Conservation (phyloP, 1,139 yeast genomes). For the Insectozyma bohioensis region DNA sequence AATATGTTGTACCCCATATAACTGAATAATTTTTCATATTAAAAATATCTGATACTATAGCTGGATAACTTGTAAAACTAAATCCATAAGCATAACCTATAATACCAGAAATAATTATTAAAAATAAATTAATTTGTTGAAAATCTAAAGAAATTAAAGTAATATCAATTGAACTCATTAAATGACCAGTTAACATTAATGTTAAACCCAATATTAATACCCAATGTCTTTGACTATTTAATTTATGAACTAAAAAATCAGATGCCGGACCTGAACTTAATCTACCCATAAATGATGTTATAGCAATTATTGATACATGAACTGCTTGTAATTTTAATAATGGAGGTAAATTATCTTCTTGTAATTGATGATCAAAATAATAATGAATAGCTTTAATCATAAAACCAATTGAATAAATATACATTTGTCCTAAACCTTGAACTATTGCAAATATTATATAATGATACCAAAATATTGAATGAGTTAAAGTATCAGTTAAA, state of each 20-base stretch:
- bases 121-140: slow-evolving; percentile 33
- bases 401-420: slow-evolving; percentile 73
- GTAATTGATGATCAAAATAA: slow-evolving; percentile 25
- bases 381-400: slow-evolving; percentile 53
- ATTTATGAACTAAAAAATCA: slow-evolving; percentile 53
- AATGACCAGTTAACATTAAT: slow-evolving; percentile 40
- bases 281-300: slow-evolving; percentile 67
- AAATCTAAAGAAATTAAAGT: slow-evolving; percentile 24
- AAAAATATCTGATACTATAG: slow-evolving; percentile 74
- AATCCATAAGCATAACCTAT: slow-evolving; percentile 82
- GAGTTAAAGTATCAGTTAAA: slow-evolving; percentile 20
- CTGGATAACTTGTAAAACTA: slow-evolving; percentile 78
- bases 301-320: slow-evolving; percentile 71
- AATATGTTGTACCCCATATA: slow-evolving; percentile 75
- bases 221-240: slow-evolving; percentile 67
- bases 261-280: slow-evolving; percentile 67
- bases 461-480: slow-evolving; percentile 45
- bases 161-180: slow-evolving; percentile 36
- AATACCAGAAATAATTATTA: slow-evolving; percentile 50
- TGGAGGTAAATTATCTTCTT: slow-evolving; percentile 15
- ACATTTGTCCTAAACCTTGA: slow-evolving; percentile 78
- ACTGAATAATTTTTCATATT: slow-evolving; percentile 73
- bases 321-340: slow-evolving; percentile 55
- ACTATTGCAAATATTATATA: slow-evolving; percentile 57
- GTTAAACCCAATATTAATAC: slow-evolving; percentile 53